phyloP scores from a whole-genome alignment of 2,329 filamentous ascomycete genomes.

The Beauveria medogensis region DNA sequence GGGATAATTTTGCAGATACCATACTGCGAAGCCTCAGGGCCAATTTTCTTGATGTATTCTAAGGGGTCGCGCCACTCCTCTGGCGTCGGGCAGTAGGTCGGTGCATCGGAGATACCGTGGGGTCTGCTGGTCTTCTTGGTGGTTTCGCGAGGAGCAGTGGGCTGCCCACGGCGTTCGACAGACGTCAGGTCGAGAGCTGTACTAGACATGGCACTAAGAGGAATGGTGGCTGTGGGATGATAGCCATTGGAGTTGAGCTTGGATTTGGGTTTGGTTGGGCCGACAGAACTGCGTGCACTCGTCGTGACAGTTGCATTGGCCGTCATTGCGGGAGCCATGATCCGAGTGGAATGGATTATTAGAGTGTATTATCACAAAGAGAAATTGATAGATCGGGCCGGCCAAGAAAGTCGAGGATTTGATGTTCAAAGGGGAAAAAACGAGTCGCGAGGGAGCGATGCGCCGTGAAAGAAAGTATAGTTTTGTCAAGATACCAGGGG shows the following conservation, averaged over 20 bases:
- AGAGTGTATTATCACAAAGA: background rate
- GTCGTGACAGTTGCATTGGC: conserved; percentile 5
- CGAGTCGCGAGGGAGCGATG: background rate
- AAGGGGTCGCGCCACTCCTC: conserved; percentile 94
- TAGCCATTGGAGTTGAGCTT: conserved; percentile 47
- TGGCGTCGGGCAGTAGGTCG: conserved; percentile 80
- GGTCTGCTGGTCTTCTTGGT: conserved; percentile 71
- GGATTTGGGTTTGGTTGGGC: conserved; percentile 38
- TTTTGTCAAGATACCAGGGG: conserved; percentile 10
- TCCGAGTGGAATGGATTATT: background rate
- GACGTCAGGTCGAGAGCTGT: conserved; percentile 72
- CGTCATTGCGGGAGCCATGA: conserved; percentile 8
- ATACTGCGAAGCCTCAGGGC: conserved; percentile 75
- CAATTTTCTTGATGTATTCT: conserved; percentile 87
- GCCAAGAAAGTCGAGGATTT: background rate
- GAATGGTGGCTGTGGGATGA: conserved; percentile 39
- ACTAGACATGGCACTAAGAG: conserved; percentile 49
- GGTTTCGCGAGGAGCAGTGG: conserved; percentile 66
- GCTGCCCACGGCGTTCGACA: conserved; percentile 83
- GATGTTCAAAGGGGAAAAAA: background rate
- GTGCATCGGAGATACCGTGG: conserved; percentile 81
- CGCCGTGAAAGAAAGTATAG: background rate
- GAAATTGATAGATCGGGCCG: background rate
- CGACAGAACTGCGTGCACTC: conserved; percentile 9
- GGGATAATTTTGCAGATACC: conserved; percentile 95